phyloP scores from a whole-genome alignment of 345 rosid genomes.

The Erysimum cheiranthoides region DNA sequence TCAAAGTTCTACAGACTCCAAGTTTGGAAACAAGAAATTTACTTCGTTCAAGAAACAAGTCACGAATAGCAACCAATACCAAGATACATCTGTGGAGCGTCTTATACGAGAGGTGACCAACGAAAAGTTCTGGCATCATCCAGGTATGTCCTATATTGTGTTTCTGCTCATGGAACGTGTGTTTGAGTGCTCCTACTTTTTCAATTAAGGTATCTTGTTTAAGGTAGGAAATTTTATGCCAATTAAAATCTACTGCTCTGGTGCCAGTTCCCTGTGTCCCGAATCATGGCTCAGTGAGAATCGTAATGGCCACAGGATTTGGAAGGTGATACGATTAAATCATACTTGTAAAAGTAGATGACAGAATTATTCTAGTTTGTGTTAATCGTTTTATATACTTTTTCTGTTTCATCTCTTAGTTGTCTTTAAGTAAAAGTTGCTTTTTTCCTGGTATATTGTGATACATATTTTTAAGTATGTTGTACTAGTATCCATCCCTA shows the following conservation, averaged over 20 bases:
- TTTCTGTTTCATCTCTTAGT: slow-evolving; percentile 10
- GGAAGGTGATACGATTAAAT: slow-evolving; percentile 49
- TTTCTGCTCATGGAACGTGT: slow-evolving; percentile 26
- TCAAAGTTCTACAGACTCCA: slow-evolving; percentile 74
- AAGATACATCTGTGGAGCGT: slow-evolving; percentile 99
- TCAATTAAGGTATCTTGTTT: slow-evolving; percentile 40
- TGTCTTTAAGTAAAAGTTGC: slow-evolving; percentile 6
- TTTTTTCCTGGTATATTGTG: slow-evolving; percentile 18
- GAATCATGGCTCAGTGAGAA: slow-evolving; percentile 49
- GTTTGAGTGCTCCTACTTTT: slow-evolving; percentile 39
- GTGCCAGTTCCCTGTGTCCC: slow-evolving; percentile 47
- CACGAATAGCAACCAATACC: slow-evolving; percentile 56
- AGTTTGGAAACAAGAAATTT: slow-evolving; percentile 74
- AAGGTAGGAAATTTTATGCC: slow-evolving; percentile 47
- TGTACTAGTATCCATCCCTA: slow-evolving; percentile 10
- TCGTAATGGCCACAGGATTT: slow-evolving; percentile 47
- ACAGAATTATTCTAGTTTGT: slow-evolving; percentile 25
- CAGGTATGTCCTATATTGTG: slow-evolving; percentile 42
- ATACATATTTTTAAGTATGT: background rate
- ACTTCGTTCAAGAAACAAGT: slow-evolving; percentile 64
- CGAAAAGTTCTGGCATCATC: slow-evolving; percentile 90
- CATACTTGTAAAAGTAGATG: slow-evolving; percentile 45
- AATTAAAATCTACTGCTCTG: slow-evolving; percentile 45
- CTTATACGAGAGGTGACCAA: slow-evolving; percentile 96
- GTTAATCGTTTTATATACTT: slow-evolving; percentile 12